Evolutionary conservation across 805 yeast genomes (phyloP), one percentile per base, ranked within the genome.

Genomic region (Ogataea paraovalis): DNA sequence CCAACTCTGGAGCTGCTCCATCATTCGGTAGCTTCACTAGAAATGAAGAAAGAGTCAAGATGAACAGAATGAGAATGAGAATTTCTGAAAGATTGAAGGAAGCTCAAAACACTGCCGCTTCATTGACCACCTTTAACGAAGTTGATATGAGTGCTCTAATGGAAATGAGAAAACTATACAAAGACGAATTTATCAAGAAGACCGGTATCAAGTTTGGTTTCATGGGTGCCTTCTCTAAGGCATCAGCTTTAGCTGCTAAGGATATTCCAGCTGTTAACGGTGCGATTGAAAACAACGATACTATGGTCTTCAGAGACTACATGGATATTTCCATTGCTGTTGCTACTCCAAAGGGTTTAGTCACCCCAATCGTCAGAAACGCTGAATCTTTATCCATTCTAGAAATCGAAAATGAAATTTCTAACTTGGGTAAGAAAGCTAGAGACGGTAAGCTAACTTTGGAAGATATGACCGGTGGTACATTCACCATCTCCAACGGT

Each of bases 381-480:
- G 96, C 95, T 45, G 99, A 94, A 75, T 84, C 96, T 25, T 73
- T 87, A 58, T 79, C 89, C 41, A 87, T 94, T 42, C 74, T 94
- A 61, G 97, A 87, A 55, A 84, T 94, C 56, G 99, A 94, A 74
- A 71, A 83, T 61, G 97, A 88, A 71, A 92, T 94, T 57, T 67
- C 81, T 47, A 71, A 73, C 59, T 77, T 94, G 62, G 94, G 97
- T 72, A 75, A 74, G 66, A 92, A 89, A 75, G 99, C 99, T 54
- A 87, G 98, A 72, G 98, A 92, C 68, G 94, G 94, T 65, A 91
- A 94, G 75, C 80, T 94, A 66, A 88, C 97, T 47, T 73, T 94
- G 56, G 99, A 94, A 77, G 99, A 94, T 71, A 92, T 94, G 98
- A 80, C 97, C 52, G 99, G 99, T 70, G 99, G 99, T 71, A 91